phyloP scores from a whole-genome alignment of 2,329 filamentous ascomycete species.

The Juglanconis sp. region DNA sequence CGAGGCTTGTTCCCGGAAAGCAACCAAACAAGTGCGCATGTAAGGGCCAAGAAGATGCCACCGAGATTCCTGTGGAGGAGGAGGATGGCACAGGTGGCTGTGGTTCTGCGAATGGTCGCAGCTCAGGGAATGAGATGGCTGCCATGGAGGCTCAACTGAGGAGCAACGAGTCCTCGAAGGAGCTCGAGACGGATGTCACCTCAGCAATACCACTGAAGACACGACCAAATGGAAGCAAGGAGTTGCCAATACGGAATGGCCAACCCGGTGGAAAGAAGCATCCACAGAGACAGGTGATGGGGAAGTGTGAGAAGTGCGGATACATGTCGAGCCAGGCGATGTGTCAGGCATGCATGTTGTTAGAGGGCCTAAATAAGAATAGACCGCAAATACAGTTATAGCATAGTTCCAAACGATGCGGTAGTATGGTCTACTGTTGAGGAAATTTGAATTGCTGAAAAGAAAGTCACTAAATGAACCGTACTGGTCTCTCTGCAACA shows the following conservation, averaged over 20 bases:
- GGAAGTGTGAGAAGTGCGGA: slow-evolving; percentile 81
- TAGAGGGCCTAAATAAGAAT: slow-evolving; percentile 88
- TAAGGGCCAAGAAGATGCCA: slow-evolving; percentile 38
- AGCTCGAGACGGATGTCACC: slow-evolving; percentile 65
- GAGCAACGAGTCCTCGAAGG: slow-evolving; percentile 58
- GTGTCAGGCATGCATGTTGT: slow-evolving; percentile 87
- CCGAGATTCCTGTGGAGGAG: slow-evolving; percentile 39
- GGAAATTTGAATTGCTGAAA: background rate
- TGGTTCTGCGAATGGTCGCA: slow-evolving; percentile 65
- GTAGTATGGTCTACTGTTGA: background rate
- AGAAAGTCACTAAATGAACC: background rate
- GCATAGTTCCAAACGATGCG: slow-evolving; percentile 12
- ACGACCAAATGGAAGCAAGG: slow-evolving; percentile 22
- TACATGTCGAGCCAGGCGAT: slow-evolving; percentile 93
- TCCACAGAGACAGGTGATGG: slow-evolving; percentile 64
- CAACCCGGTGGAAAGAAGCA: slow-evolving; percentile 22
- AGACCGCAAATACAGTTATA: slow-evolving; percentile 56
- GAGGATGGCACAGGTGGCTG: slow-evolving; percentile 70
- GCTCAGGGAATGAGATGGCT: slow-evolving; percentile 73
- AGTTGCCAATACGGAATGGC: slow-evolving; percentile 22
- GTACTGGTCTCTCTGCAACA: background rate
- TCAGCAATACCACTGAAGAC: slow-evolving; percentile 35
- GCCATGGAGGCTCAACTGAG: slow-evolving; percentile 73
- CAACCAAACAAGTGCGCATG: slow-evolving; percentile 46
- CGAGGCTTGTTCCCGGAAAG: slow-evolving; percentile 69